A percentile compares a stretch with the other conserved stretches of the same genome.
Conservation (phyloP, 108 stramenopile genomes). For the Pseudonitzschia delicatissima region DNA sequence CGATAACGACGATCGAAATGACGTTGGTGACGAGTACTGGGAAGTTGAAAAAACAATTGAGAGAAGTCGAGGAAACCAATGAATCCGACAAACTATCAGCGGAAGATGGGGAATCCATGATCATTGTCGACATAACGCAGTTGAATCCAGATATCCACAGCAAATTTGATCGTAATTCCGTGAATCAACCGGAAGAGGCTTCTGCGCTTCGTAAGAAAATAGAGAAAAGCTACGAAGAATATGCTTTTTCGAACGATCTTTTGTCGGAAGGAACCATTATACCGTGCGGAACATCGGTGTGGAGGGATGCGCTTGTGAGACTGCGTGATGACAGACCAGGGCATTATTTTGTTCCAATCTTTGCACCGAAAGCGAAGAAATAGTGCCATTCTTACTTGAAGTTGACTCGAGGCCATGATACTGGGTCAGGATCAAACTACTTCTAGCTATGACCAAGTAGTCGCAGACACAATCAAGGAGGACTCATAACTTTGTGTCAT, state of each 20-base stretch:
- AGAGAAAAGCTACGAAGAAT: constrained; percentile 29
- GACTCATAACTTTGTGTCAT: no score
- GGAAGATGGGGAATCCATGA: constrained; percentile 35
- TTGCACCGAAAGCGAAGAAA: constrained; percentile 5
- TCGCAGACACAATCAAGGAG: no score
- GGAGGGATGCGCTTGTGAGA: constrained; percentile 36
- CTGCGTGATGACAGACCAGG: constrained; percentile 39
- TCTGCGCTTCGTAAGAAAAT: constrained; percentile 38
- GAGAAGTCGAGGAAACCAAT: not conserved
- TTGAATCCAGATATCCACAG: constrained; percentile 36
- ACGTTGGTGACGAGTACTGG: constrained; percentile 7
- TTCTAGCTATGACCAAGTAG: no score
- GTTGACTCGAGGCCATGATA: not conserved
- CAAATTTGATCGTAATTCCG: constrained; percentile 39
- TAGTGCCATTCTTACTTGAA: not conserved
- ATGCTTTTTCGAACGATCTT: constrained; percentile 28
- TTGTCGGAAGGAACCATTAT: constrained; percentile 35
- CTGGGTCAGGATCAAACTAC: not conserved
- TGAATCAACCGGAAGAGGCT: constrained; percentile 38
- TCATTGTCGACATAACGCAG: constrained; percentile 40
- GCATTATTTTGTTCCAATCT: constrained; percentile 50
- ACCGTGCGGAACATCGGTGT: constrained; percentile 39
- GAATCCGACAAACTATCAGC: not conserved
- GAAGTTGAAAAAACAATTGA: constrained; percentile 2
- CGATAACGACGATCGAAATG: constrained; percentile 25